A percentile compares a stretch with the other conserved stretches of the same genome.
Conservation (phyloP, 2,329 filamentous ascomycete genomes). For the Aspergillus sp. region DNA sequence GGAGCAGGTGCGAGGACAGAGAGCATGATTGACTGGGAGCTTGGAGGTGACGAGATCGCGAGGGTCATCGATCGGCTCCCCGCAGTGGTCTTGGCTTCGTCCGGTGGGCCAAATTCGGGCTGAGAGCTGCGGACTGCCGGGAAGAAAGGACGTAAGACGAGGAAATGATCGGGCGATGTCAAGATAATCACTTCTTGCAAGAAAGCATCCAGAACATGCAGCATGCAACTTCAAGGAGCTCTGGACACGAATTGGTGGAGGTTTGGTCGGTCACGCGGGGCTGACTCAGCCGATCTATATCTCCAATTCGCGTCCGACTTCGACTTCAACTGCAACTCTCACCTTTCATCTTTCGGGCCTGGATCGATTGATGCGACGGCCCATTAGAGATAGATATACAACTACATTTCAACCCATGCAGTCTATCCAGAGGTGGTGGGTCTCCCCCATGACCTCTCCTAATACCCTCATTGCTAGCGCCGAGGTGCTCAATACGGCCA, state of each 20-base stretch:
- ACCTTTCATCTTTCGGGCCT: too few relatives aligned
- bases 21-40: neutral
- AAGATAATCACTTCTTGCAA: neutral
- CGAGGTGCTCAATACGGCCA: too few relatives aligned
- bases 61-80: neutral
- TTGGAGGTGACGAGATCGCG: slow-evolving; percentile 2
- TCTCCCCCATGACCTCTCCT: too few relatives aligned
- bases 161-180: neutral
- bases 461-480: too few relatives aligned
- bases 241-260: neutral
- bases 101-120: neutral
- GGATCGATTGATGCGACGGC: too few relatives aligned
- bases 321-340: neutral
- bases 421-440: too few relatives aligned
- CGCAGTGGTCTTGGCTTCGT: slow-evolving; percentile 1
- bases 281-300: neutral
- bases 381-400: too few relatives aligned
- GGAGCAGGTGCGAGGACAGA: slow-evolving; percentile 2
- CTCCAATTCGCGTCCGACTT: neutral
- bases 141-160: neutral
- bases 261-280: neutral
- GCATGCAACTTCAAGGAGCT: neutral
- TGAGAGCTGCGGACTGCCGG: neutral
- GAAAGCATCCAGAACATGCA: neutral
- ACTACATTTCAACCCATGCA: too few relatives aligned